A percentile compares a stretch with the other conserved stretches of the same genome.
phyloP scores from a whole-genome alignment of 2,329 filamentous ascomycete genomes.

The Raffaelea albimanens region DNA sequence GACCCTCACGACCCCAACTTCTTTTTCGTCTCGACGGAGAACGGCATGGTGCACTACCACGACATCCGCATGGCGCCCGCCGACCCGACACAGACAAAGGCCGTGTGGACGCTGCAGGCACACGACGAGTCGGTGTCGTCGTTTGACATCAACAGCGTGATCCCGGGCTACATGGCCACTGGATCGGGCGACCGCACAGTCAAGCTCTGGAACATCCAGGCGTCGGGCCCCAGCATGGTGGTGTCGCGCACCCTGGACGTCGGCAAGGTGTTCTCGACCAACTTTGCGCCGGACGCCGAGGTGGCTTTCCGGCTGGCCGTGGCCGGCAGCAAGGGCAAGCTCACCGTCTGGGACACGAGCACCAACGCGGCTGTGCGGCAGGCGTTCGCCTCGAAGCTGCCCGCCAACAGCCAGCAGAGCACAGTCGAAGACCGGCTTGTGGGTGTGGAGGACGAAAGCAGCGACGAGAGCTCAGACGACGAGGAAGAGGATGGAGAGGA shows the following conservation, averaged over 20 bases:
- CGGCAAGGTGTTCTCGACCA: constrained; percentile 85
- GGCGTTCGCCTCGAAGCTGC: constrained; percentile 68
- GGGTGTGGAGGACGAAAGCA: constrained; percentile 51
- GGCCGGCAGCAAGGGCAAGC: constrained; percentile 83
- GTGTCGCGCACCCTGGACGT: constrained; percentile 87
- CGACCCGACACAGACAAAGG: constrained; percentile 65
- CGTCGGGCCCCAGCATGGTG: constrained; percentile 78
- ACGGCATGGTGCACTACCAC: constrained; percentile 84
- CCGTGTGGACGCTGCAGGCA: constrained; percentile 90
- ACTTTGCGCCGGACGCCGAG: constrained; percentile 81
- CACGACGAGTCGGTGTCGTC: constrained; percentile 87
- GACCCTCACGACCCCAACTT: constrained; percentile 86
- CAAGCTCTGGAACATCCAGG: constrained; percentile 89
- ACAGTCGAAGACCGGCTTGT: constrained; percentile 69
- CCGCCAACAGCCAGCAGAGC: constrained; percentile 47
- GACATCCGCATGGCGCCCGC: constrained; percentile 71
- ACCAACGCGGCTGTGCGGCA: constrained; percentile 82
- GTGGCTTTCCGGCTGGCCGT: constrained; percentile 89
- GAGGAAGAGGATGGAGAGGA: constrained; percentile 32
- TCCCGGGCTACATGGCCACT: constrained; percentile 88
- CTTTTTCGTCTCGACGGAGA: constrained; percentile 94
- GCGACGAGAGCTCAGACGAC: constrained; percentile 34
- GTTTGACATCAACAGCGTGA: constrained; percentile 82
- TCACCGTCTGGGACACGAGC: constrained; percentile 94
- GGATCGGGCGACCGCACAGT: constrained; percentile 91